Conservation (phyloP, 2,329 filamentous ascomycete genomes). For the Fusarium sp. region DNA sequence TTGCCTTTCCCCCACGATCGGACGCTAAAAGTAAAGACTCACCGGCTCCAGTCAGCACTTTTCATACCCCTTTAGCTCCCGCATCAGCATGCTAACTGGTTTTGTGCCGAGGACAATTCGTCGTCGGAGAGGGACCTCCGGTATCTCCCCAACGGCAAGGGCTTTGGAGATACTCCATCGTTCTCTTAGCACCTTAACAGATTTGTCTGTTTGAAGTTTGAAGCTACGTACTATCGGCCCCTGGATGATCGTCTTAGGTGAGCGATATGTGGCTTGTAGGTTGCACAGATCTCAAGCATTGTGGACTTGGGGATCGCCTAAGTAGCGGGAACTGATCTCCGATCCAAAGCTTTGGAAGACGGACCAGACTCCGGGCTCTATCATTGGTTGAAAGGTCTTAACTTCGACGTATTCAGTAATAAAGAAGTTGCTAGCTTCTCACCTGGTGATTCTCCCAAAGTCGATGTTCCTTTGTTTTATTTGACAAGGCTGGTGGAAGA, state of each 20-base stretch:
- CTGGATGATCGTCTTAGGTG: conserved; percentile 1
- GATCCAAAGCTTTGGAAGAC: background rate
- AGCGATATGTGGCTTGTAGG: conserved; percentile 20
- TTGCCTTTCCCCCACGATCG: conserved; percentile 24
- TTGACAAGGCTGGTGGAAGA: background rate
- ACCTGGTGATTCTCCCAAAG: background rate
- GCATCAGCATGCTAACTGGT: too few species aligned
- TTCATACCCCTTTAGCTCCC: background rate
- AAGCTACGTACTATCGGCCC: conserved; percentile 18
- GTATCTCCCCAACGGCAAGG: conserved; percentile 2
- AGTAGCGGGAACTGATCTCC: conserved; percentile 13
- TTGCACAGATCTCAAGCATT: conserved; percentile 27
- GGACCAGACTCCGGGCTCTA: background rate
- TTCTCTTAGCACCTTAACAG: conserved; percentile 8
- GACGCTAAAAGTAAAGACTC: background rate
- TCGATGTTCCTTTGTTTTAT: too few species aligned
- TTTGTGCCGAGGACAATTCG: too few species aligned
- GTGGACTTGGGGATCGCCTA: conserved; percentile 16
- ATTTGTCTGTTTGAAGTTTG: background rate
- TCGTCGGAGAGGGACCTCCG: conserved; percentile 7
- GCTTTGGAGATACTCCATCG: conserved; percentile 4
- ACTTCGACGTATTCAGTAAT: background rate
- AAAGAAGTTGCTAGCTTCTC: background rate
- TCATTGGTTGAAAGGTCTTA: conserved; percentile 11
- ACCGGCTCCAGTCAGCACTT: too few species aligned